Evolutionary conservation across 768 basidiomycete species (phyloP).

Genomic region (Rhizopogon roseolus): DNA sequence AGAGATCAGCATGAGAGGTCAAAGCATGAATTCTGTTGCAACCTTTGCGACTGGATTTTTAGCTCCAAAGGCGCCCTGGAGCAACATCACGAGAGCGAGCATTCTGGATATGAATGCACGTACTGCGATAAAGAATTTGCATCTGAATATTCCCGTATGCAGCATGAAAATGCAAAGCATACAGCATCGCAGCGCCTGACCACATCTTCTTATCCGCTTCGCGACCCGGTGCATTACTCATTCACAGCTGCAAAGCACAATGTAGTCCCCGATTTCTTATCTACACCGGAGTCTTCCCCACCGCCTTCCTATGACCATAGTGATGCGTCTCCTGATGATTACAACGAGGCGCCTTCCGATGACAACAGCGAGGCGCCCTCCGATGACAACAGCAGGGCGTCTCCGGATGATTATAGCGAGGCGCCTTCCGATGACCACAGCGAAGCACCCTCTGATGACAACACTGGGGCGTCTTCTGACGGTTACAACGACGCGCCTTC

Average conservation of each 20-base stretch:
- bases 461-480: background rate
- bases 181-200: background rate
- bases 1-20: conserved; percentile 8
- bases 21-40: conserved; percentile 7
- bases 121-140: background rate
- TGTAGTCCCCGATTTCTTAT: too few relatives aligned
- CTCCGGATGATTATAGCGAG: background rate
- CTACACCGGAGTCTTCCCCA: too few relatives aligned
- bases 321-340: too few relatives aligned
- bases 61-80: background rate
- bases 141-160: background rate
- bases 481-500: background rate
- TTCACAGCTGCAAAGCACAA: too few relatives aligned
- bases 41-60: conserved; percentile 5
- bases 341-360: background rate
- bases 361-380: background rate
- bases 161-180: conserved; percentile 1
- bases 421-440: background rate
- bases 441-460: background rate
- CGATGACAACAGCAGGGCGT: background rate
- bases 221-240: too few relatives aligned
- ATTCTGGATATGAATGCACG: conserved; percentile 3
- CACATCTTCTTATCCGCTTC: background rate
- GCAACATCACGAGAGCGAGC: conserved; percentile 9
- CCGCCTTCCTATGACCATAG: too few relatives aligned